These are phyloP conservation scores for Penicillium occitanis DNA, from an alignment of 2,329 filamentous ascomycete genomes.

Conservation along the genomic window DNA sequence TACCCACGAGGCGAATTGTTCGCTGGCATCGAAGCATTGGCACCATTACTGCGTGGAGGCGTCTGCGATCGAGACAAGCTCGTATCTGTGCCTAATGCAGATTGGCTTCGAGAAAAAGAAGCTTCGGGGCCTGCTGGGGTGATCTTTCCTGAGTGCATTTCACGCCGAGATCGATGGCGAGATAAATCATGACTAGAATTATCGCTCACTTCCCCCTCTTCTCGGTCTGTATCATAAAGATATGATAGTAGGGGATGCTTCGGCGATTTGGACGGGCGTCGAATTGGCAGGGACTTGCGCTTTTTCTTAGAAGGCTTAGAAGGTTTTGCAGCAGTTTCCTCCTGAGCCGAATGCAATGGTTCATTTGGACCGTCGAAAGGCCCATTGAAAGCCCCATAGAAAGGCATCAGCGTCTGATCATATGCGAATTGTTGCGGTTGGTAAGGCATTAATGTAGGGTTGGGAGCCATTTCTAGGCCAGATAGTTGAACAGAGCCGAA, in stretches of 20 bases:
- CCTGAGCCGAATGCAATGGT: conserved; percentile 24
- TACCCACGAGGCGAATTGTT: background rate
- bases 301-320: background rate
- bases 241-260: conserved; percentile 18
- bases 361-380: conserved; percentile 26
- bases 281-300: conserved; percentile 23
- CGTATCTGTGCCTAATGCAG: background rate
- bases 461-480: conserved; percentile 29
- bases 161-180: background rate
- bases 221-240: conserved; percentile 49
- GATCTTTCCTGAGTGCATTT: background rate
- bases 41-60: background rate
- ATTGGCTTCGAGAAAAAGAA: background rate
- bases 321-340: background rate
- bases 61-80: conserved; percentile 3
- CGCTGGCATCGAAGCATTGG: background rate
- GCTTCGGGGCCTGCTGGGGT: background rate
- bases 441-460: conserved; percentile 31
- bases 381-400: conserved; percentile 34
- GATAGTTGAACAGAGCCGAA: conserved; percentile 28
- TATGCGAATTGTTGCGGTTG: conserved; percentile 37
- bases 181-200: conserved; percentile 54
- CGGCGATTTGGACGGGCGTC: conserved; percentile 19
- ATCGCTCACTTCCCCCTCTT: conserved; percentile 78
- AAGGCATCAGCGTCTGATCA: conserved; percentile 33